A percentile compares a stretch with the other conserved stretches of the same genome.
phyloP scores from a whole-genome alignment of 495 filamentous ascomycete species.

The Neurospora terricola region DNA sequence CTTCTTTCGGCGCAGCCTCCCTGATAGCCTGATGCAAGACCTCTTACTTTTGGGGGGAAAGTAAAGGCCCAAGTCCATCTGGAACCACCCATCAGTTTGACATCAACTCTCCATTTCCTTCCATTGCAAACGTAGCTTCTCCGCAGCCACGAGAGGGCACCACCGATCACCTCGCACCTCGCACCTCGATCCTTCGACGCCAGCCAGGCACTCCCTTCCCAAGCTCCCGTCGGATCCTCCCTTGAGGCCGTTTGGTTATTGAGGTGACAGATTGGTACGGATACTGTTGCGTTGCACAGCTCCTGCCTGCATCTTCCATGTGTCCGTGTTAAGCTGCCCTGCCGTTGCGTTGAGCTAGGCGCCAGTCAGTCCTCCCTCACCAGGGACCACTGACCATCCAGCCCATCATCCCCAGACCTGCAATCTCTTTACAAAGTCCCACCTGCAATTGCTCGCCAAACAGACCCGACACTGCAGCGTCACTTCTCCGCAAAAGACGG shows the following conservation, averaged over 20 bases:
- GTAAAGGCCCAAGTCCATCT: neutral
- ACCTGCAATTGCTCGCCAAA: constrained; percentile 9
- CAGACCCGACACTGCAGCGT: constrained; percentile 11
- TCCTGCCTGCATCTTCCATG: neutral
- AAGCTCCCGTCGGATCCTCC: neutral
- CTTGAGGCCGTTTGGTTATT: neutral
- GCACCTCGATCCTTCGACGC: neutral
- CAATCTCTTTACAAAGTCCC: constrained; percentile 16
- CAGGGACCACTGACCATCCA: neutral
- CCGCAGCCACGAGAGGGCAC: neutral
- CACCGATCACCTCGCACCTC: neutral
- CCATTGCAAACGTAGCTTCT: neutral
- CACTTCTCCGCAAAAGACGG: constrained; percentile 15
- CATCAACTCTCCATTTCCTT: neutral
- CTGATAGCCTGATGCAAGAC: neutral
- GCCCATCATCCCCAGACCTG: constrained; percentile 20
- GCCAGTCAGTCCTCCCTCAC: neutral
- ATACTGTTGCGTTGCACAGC: neutral
- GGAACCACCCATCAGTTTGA: neutral
- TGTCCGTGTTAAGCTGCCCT: neutral
- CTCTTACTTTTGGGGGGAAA: neutral
- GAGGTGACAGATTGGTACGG: neutral
- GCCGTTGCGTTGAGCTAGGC: neutral
- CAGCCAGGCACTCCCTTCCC: neutral
- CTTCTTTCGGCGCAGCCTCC: neutral